Conservation (phyloP, 139 green algal genomes). For the Tetraselmis chui region DNA sequence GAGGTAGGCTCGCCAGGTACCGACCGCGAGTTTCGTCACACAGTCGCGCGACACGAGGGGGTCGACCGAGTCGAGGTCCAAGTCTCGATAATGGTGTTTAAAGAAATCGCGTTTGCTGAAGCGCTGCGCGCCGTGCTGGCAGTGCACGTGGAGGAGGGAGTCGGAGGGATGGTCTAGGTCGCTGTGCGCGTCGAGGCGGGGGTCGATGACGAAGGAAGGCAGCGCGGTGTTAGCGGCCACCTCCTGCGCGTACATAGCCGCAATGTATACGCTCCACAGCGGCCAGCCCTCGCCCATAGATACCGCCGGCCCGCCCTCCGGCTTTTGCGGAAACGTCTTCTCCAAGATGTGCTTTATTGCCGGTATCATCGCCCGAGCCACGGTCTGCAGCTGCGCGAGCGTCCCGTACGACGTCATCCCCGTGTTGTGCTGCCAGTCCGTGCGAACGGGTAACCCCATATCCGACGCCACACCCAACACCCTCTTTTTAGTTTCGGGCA, state of each 20-base stretch:
- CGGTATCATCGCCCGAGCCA: neutral
- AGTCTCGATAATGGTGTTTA: neutral
- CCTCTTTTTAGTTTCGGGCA: neutral
- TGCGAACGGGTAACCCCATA: neutral
- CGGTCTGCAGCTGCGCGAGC: neutral
- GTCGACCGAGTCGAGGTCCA: neutral
- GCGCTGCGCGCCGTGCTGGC: neutral
- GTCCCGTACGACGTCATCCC: neutral
- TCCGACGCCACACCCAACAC: neutral
- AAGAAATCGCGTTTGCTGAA: neutral
- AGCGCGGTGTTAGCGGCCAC: neutral
- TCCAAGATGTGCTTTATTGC: neutral
- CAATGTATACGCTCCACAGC: neutral
- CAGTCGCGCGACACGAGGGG: neutral
- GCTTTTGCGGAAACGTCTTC: neutral
- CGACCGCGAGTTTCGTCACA: neutral
- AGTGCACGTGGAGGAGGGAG: neutral
- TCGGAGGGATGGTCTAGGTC: neutral
- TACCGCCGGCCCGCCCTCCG: neutral
- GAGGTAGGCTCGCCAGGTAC: neutral
- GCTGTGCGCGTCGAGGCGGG: neutral
- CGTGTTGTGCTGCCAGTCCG: neutral
- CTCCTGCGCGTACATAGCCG: neutral
- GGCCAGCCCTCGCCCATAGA: neutral
- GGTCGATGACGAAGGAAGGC: neutral